These are phyloP conservation scores for Ambrosiella cleistominuta DNA, from an alignment of 2,329 filamentous ascomycete species.

Conservation along the genomic window DNA sequence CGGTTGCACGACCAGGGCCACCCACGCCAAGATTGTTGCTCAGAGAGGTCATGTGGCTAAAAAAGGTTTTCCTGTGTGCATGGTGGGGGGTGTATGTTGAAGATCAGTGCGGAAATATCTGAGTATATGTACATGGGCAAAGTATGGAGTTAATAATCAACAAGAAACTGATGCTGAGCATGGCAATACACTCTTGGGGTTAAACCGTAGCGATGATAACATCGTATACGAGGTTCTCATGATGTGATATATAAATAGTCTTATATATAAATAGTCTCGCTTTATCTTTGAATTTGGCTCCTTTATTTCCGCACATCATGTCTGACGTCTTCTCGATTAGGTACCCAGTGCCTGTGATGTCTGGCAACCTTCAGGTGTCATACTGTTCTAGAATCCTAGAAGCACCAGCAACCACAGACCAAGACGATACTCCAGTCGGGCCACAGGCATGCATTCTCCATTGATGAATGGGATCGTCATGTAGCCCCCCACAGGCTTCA, in stretches of 20 bases:
- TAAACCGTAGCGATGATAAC: too few relatives aligned
- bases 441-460: too few relatives aligned
- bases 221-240: too few relatives aligned
- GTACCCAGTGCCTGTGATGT: background rate
- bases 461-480: background rate
- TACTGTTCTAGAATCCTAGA: background rate
- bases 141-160: too few relatives aligned
- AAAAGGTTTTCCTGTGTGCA: constrained; percentile 7
- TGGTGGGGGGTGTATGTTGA: background rate
- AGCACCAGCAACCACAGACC: background rate
- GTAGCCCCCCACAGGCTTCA: background rate
- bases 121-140: too few relatives aligned
- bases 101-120: background rate
- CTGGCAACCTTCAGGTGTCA: background rate
- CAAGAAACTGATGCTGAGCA: too few relatives aligned
- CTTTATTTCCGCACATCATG: background rate
- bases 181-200: too few relatives aligned
- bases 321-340: background rate
- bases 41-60: constrained; percentile 12
- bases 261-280: background rate
- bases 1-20: constrained; percentile 8
- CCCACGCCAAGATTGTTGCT: constrained; percentile 5
- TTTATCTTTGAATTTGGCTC: background rate
- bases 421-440: too few relatives aligned
- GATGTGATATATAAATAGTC: background rate